A percentile compares a stretch with the other conserved stretches of the same genome.
phyloP scores from a whole-genome alignment of 495 filamentous ascomycete genomes.

The Penicillium arizonense region DNA sequence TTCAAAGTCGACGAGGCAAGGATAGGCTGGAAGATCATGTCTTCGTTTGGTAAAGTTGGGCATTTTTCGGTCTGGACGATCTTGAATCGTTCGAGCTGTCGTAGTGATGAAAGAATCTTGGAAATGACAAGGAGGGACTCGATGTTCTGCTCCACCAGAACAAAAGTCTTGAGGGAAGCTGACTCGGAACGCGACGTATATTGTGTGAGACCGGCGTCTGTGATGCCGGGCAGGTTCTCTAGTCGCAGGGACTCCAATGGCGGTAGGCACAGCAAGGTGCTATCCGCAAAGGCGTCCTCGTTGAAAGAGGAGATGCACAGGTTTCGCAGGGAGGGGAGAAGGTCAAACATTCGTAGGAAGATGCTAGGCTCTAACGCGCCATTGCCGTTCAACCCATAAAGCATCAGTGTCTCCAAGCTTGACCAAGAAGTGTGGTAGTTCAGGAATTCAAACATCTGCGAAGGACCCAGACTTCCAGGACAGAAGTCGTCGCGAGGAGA shows the following conservation, averaged over 20 bases:
- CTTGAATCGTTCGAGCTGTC: constrained; percentile 61
- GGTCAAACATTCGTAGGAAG: constrained; percentile 65
- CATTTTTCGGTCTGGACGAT: constrained; percentile 63
- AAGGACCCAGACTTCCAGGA: constrained; percentile 55
- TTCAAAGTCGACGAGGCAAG: constrained; percentile 65
- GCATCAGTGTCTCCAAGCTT: constrained; percentile 67
- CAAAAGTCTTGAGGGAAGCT: constrained; percentile 55
- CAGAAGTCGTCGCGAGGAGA: constrained; percentile 44
- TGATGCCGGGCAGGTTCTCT: constrained; percentile 73
- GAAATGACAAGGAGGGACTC: constrained; percentile 68
- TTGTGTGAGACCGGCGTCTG: constrained; percentile 70
- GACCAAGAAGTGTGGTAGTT: constrained; percentile 70
- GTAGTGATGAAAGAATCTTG: constrained; percentile 68
- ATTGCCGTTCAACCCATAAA: constrained; percentile 60
- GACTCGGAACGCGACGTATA: constrained; percentile 62
- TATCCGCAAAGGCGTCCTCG: constrained; percentile 69
- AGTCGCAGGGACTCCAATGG: constrained; percentile 71
- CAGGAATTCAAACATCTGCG: constrained; percentile 67
- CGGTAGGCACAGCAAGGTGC: constrained; percentile 67
- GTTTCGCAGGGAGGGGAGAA: constrained; percentile 66
- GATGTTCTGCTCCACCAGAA: constrained; percentile 65
- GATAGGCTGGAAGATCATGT: constrained; percentile 64
- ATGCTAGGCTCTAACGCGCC: constrained; percentile 63
- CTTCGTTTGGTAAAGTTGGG: constrained; percentile 56
- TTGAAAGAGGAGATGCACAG: constrained; percentile 75